These are phyloP conservation scores for Suillus tomentosus DNA, from an alignment of 768 basidiomycete genomes.

Conservation along the genomic window DNA sequence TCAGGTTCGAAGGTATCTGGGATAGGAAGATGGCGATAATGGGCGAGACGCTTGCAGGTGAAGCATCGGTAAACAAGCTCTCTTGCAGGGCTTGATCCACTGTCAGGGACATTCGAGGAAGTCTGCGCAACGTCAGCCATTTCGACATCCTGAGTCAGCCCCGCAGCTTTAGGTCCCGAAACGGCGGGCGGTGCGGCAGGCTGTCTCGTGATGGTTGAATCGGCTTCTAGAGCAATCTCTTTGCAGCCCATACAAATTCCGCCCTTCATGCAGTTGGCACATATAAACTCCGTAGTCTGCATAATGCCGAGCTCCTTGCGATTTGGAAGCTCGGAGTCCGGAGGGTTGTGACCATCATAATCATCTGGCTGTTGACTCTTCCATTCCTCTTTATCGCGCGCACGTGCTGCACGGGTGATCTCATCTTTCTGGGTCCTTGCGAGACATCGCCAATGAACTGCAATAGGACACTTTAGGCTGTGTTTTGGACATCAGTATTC, in stretches of 20 bases:
- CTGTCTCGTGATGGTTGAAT: conserved; percentile 31
- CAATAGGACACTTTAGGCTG: conserved; percentile 78
- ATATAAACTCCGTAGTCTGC: conserved; percentile 79
- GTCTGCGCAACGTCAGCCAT: conserved; percentile 35
- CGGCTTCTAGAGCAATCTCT: conserved; percentile 54
- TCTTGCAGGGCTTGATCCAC: conserved; percentile 21
- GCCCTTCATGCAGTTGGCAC: conserved; percentile 72
- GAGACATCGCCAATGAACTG: conserved; percentile 78
- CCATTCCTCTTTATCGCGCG: conserved; percentile 49
- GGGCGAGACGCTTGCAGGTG: conserved; percentile 79
- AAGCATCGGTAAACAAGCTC: conserved; percentile 80
- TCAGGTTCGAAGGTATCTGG: conserved; percentile 42
- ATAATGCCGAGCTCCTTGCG: conserved; percentile 47
- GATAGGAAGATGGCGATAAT: conserved; percentile 72
- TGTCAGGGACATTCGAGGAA: conserved; percentile 18
- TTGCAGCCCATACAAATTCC: conserved; percentile 79
- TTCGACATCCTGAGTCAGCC: conserved; percentile 30
- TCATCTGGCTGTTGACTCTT: conserved; percentile 28
- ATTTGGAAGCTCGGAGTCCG: conserved; percentile 40
- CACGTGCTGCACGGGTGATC: conserved; percentile 64
- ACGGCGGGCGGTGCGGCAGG: conserved; percentile 12
- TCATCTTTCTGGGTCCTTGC: conserved; percentile 67
- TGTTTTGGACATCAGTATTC: conserved; percentile 13
- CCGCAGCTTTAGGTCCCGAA: neutral
- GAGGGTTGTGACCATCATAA: conserved; percentile 22